Conservation (phyloP, 805 yeast genomes). For the Saccharomycopsis lassenensis region DNA sequence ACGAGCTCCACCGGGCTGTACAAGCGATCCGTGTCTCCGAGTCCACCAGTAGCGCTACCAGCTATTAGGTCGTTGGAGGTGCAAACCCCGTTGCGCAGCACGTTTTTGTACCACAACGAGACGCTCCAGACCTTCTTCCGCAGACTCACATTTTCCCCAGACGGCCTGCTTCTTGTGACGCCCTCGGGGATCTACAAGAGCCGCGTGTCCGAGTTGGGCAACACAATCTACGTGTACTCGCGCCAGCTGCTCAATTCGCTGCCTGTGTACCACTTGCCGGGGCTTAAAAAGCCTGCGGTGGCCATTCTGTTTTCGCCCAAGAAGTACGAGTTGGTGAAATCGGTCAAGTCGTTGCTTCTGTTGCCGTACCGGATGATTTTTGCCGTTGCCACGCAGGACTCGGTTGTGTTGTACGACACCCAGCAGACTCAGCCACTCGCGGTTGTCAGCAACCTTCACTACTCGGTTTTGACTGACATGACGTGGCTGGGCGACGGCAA, state of each 20-base stretch:
- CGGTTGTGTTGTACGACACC: conserved; percentile 75
- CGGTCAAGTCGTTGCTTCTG: conserved; percentile 29
- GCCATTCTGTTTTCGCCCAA: conserved; percentile 72
- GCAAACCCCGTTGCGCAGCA: conserved; percentile 25
- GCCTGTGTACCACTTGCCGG: conserved; percentile 75
- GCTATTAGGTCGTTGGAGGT: conserved; percentile 34
- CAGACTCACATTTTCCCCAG: conserved; percentile 77
- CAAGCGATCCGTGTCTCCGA: conserved; percentile 23
- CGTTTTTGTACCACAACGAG: conserved; percentile 67
- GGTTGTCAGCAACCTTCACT: conserved; percentile 68
- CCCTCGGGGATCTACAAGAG: conserved; percentile 60
- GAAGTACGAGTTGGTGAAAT: conserved; percentile 32
- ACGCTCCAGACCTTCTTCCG: conserved; percentile 86
- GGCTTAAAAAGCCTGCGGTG: conserved; percentile 72
- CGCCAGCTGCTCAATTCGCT: conserved; percentile 54
- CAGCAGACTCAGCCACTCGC: conserved; percentile 60
- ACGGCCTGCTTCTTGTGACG: conserved; percentile 69
- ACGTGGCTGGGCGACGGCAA: conserved; percentile 76
- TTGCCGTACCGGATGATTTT: conserved; percentile 74
- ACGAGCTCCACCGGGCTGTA: conserved; percentile 27
- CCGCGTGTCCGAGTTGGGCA: conserved; percentile 28
- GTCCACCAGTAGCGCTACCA: conserved; percentile 29
- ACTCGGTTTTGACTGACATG: conserved; percentile 79
- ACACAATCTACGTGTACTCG: conserved; percentile 73
- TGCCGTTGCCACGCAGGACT: conserved; percentile 89